Conservation (phyloP, 2,329 filamentous ascomycete species). For the Fusarium sacchari region DNA sequence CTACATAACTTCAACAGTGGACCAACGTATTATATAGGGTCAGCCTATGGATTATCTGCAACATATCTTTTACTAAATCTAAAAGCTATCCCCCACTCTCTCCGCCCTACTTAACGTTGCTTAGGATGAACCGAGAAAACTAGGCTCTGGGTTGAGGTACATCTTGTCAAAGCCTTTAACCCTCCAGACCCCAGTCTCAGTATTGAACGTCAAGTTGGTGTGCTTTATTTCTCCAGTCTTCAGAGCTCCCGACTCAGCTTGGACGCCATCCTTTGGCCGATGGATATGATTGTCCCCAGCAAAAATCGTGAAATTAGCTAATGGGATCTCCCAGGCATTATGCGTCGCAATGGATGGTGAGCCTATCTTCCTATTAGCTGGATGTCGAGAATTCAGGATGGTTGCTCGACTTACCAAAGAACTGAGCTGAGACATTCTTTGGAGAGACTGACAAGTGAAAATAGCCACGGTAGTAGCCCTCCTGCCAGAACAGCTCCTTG, state of each 20-base stretch:
- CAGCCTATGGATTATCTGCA: rapidly evolving
- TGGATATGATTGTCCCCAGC: neutral
- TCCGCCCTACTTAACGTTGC: no score
- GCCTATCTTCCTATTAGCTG: neutral
- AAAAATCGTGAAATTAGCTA: neutral
- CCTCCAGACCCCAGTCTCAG: neutral
- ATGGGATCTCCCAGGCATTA: neutral
- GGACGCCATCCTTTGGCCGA: neutral
- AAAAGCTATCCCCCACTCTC: rapidly evolving
- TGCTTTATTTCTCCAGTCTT: neutral
- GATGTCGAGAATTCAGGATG: rapidly evolving
- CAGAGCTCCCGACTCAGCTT: neutral
- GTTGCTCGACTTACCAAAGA: neutral
- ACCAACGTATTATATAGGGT: rapidly evolving
- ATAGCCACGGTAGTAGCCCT: neutral
- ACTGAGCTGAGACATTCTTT: neutral
- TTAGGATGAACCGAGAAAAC: neutral
- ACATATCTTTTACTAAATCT: rapidly evolving
- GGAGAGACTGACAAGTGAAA: neutral
- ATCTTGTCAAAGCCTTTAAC: neutral
- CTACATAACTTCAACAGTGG: no score
- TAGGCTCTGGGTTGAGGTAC: neutral
- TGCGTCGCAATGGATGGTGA: neutral
- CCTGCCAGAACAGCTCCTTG: neutral
- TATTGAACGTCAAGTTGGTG: neutral